Evolutionary conservation across 495 filamentous ascomycete species (phyloP), one percentile per base, ranked within the genome.

Genomic region (Aspergillus panamensis): DNA sequence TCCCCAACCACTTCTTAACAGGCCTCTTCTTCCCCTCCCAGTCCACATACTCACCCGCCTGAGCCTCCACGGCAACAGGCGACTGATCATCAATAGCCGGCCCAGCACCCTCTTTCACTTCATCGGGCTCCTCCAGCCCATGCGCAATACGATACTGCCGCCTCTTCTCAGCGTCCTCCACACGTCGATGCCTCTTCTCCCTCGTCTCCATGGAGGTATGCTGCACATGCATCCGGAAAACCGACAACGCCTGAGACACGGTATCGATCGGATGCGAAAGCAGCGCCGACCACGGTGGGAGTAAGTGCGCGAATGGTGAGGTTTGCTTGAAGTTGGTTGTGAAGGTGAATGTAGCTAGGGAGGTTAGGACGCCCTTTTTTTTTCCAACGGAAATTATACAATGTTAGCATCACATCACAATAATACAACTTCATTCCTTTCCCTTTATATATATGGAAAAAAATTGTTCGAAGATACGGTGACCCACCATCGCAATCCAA

Each of bases 81-180:
- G 66, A 67, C 62, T 69, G 68, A 40, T 66, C 64, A 63, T 71
- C 74, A 20, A 66, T 66, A 43, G 58, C 66, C 60, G 53, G 54
- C 39, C 61, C 53, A 17, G n/a, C 56, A 17, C 58, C 62, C 9
- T 30, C 45, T n/a, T 53, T 53, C 16, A 48, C 57, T 25, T 43
- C 54, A 17, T 58, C 45, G 48, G 61, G 56, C 61, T 84, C 80
- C 61, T 87, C 85, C 64, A 93, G 29, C 8, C 90, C 91, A 80
- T 96, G 90, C 51, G 89, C 90, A 75, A 87, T 82, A 48, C 89
- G 84, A 70, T 88, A 97, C 70, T 86, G 81, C 43, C 76, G 75
- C 59, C 92, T 77, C 82, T 95, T 94, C 68, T 82, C 75, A 35
- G 89, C 86, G 74, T 97, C 92, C 39, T 94, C 89, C 56, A 87